Evolutionary conservation across 2,329 filamentous ascomycete genomes (phyloP), one percentile per base, ranked within the genome.

Genomic region (Claviceps sp.): DNA sequence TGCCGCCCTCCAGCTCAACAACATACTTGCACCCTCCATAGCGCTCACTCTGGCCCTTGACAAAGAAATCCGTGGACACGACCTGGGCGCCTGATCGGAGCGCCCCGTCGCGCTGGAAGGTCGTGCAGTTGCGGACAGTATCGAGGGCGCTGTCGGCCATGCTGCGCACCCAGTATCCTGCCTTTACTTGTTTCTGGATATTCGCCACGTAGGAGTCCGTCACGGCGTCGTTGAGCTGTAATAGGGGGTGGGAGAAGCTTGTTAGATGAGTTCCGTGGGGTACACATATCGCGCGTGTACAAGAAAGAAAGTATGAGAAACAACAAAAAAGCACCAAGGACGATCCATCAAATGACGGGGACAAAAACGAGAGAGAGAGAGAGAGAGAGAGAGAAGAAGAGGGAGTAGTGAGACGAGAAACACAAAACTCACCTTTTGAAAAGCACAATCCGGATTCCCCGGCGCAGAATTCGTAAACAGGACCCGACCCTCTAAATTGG

Each of bases 151-250:
- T 64, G 59, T 77, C 73, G 3, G 71, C 64, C 42, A 72, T 61
- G 2, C 73, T 75, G 45, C 73, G 67, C n/a, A 77, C 68, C 59
- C 72, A 70, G 60, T 76, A 76, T 6, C 69, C 69, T 9, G 69
- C 71, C 48, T 61, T 60, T 22, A 76, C 72, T 39, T 73, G 64
- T 7, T 65, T 59, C 53, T 68, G 68, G 49, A 76, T 74, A 46
- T 70, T 65, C 13, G 59, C 64, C 2, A 64, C 60, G 38, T 69
- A 63, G 3, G 61, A 59, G 1, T 59, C 60, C n/a, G 55, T 56
- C 1, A 52, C 57, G 0, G 72, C 71, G 39, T 72, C 66, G 55
- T 76, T 76, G 49, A 71, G 62, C 62, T 75, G 40, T 42, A 34
- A 4, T 11, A 9, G 29, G 3, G 9, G 17, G 17, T 3, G 6